phyloP scores from a whole-genome alignment of 2,329 filamentous ascomycete genomes.

The Coleophoma cylindrospora region DNA sequence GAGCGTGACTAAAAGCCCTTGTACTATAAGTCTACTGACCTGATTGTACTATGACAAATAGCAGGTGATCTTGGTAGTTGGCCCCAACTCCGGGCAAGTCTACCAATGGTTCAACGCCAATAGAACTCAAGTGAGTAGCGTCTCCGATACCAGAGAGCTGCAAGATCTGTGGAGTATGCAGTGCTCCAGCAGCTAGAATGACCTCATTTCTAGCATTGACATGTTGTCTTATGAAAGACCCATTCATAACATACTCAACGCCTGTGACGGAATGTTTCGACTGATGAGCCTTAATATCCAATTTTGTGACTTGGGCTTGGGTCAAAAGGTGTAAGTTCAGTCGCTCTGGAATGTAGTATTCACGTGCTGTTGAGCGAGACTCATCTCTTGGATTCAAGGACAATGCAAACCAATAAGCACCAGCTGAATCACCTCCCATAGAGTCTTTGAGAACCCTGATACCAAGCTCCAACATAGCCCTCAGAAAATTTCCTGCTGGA shows the following conservation, averaged over 20 bases:
- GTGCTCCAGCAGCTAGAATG: conserved; percentile 29
- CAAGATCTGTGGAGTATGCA: conserved; percentile 19
- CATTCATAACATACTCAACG: neutral
- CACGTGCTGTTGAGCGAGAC: conserved; percentile 30
- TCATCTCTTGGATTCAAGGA: conserved; percentile 18
- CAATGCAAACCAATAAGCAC: conserved; percentile 31
- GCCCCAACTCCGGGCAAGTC: conserved; percentile 35
- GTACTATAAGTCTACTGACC: conserved; percentile 1
- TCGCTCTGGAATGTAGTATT: conserved; percentile 29
- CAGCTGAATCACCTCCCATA: conserved; percentile 29
- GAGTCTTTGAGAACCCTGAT: conserved; percentile 31
- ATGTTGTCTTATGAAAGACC: neutral
- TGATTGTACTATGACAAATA: conserved; percentile 3
- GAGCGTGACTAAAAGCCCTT: neutral
- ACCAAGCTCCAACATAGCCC: conserved; percentile 30
- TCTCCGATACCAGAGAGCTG: conserved; percentile 21
- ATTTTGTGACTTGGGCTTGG: conserved; percentile 12
- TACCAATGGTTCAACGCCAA: conserved; percentile 27
- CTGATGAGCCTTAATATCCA: conserved; percentile 13
- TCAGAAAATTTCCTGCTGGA: conserved; percentile 5
- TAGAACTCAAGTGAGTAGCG: conserved; percentile 18
- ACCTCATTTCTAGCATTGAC: conserved; percentile 25
- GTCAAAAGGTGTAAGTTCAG: conserved; percentile 12
- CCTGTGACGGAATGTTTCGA: neutral
- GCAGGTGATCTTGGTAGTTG: conserved; percentile 27